These are phyloP conservation scores for Aspergillus niger DNA, from an alignment of 2,329 filamentous ascomycete species.

Conservation along the genomic window DNA sequence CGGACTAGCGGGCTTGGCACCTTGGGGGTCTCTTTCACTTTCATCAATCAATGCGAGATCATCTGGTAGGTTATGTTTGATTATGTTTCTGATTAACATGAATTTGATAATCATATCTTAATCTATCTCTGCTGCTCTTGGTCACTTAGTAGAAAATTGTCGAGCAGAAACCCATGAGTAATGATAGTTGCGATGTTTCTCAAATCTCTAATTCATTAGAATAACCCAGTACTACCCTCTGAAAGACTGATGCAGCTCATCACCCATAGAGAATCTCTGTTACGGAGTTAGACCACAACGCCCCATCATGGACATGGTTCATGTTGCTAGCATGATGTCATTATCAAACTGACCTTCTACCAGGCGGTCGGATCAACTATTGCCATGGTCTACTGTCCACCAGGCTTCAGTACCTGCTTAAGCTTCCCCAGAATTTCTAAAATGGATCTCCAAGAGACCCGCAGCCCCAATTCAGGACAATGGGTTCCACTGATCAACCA, in stretches of 20 bases:
- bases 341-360: background rate
- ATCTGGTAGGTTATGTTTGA: too few relatives aligned
- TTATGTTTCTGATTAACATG: background rate
- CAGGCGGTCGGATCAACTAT: background rate
- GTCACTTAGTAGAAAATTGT: background rate
- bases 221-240: background rate
- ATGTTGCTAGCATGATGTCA: background rate
- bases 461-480: constrained; percentile 8
- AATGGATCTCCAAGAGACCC: constrained; percentile 9
- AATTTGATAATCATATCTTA: too few relatives aligned
- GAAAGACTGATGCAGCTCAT: too few relatives aligned
- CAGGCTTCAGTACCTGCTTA: background rate
- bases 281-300: too few relatives aligned
- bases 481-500: constrained; percentile 19
- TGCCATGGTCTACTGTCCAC: background rate
- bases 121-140: too few relatives aligned
- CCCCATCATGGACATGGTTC: background rate
- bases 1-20: constrained; percentile 18
- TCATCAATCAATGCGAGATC: background rate
- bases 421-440: background rate
- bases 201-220: background rate
- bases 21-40: background rate
- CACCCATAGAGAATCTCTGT: background rate
- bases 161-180: background rate
- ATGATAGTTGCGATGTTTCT: too few relatives aligned